phyloP scores from a whole-genome alignment of 768 basidiomycete species.

The Suillus subalutaceus region DNA sequence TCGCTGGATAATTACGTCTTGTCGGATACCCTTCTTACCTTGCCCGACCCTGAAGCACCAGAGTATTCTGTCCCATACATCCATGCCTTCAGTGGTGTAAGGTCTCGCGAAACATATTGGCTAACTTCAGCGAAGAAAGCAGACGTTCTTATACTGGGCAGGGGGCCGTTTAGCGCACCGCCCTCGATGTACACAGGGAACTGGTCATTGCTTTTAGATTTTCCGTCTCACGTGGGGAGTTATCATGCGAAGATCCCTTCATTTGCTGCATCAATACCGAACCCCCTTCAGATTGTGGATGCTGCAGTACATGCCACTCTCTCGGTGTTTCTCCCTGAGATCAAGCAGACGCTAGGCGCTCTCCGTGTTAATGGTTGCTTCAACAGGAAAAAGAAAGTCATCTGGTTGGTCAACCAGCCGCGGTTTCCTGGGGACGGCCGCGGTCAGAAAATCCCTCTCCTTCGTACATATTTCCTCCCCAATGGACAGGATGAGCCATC shows the following conservation, averaged over 20 bases:
- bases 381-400: slow-evolving; percentile 18
- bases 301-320: slow-evolving; percentile 51
- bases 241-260: background rate
- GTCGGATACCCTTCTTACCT: slow-evolving; percentile 47
- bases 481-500: background rate
- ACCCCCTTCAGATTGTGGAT: slow-evolving; percentile 39
- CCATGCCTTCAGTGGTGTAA: slow-evolving; percentile 44
- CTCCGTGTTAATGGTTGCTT: slow-evolving; percentile 27
- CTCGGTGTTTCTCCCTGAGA: slow-evolving; percentile 45
- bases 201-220: slow-evolving; percentile 42
- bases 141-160: slow-evolving; percentile 48
- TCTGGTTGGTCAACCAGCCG: slow-evolving; percentile 27
- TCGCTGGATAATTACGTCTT: slow-evolving; percentile 49
- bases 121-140: slow-evolving; percentile 47
- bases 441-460: slow-evolving; percentile 14
- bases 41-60: slow-evolving; percentile 31
- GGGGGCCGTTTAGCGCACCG: slow-evolving; percentile 53
- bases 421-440: slow-evolving; percentile 23
- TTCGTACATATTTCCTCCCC: background rate
- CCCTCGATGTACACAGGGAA: slow-evolving; percentile 49
- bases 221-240: slow-evolving; percentile 25
- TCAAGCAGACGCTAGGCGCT: slow-evolving; percentile 38
- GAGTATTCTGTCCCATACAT: slow-evolving; percentile 42
- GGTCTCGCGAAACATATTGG: slow-evolving; percentile 50
- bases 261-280: slow-evolving; percentile 9